Conservation (phyloP, 768 basidiomycete species). For the Hericium alpestre region DNA sequence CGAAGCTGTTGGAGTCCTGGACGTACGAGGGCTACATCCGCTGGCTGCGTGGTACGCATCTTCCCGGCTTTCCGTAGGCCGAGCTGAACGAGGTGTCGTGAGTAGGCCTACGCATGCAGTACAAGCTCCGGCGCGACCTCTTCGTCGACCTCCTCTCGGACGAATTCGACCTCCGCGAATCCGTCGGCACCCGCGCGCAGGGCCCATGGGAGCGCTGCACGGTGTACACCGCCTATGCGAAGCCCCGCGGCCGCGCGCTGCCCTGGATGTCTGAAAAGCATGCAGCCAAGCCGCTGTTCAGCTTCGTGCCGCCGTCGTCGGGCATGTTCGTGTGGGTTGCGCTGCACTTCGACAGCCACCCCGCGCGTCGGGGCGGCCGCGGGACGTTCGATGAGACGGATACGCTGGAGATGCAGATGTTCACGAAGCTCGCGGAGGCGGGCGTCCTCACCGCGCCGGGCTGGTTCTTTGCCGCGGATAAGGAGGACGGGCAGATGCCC, state of each 20-base stretch:
- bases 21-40: constrained; percentile 60
- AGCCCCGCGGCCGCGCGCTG: constrained; percentile 6
- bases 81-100: constrained; percentile 17
- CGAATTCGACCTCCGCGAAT: constrained; percentile 45
- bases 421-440: constrained; percentile 45
- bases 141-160: constrained; percentile 55
- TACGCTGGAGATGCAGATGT: constrained; percentile 48
- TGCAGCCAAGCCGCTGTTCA: constrained; percentile 33
- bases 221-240: constrained; percentile 35
- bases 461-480: constrained; percentile 32
- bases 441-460: constrained; percentile 61
- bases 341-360: constrained; percentile 51
- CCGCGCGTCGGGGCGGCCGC: constrained; percentile 26
- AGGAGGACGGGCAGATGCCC: constrained; percentile 9
- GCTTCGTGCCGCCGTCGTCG: constrained; percentile 65
- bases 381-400: constrained; percentile 21
- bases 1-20: constrained; percentile 56
- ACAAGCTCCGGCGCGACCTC: constrained; percentile 47
- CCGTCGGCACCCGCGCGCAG: constrained; percentile 16
- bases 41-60: constrained; percentile 39
- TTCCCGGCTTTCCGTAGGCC: background rate
- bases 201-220: constrained; percentile 26
- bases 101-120: constrained; percentile 36
- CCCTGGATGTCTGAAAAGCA: constrained; percentile 30
- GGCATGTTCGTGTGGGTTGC: constrained; percentile 79